These are phyloP conservation scores for Linnemannia exigua DNA, from an alignment of 192 early-diverging fungal genomes.

Conservation along the genomic window DNA sequence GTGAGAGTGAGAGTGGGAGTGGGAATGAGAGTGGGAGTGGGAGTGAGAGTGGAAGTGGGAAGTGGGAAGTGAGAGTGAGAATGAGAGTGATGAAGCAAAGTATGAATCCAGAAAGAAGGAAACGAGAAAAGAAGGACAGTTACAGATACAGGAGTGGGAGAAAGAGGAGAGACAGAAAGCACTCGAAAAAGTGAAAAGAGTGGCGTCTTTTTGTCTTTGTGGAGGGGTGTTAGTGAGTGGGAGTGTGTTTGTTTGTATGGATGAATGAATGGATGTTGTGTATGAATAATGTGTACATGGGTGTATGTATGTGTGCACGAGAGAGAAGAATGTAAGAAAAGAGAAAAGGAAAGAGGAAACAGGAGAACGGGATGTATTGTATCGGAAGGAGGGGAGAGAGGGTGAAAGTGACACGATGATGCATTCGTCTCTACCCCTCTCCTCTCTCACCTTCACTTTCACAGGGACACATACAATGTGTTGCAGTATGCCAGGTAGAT, in stretches of 20 bases:
- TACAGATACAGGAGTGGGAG: not conserved
- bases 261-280: no score
- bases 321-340: no score
- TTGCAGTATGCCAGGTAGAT: not conserved
- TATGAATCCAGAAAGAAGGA: not conserved
- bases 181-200: not conserved
- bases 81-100: not conserved
- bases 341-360: not conserved
- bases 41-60: not conserved
- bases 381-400: not conserved
- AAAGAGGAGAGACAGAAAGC: not conserved
- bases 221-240: no score
- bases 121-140: not conserved
- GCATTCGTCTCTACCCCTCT: not conserved
- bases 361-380: constrained; percentile 2
- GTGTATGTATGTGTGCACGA: not conserved
- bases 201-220: not conserved
- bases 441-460: not conserved
- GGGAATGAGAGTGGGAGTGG: not conserved
- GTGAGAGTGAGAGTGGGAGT: not conserved
- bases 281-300: no score
- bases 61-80: not conserved
- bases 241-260: no score
- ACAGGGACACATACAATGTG: no score
- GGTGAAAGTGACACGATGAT: not conserved